Conservation (phyloP, 805 yeast species). For the Aciculoconidium aculeatum region DNA sequence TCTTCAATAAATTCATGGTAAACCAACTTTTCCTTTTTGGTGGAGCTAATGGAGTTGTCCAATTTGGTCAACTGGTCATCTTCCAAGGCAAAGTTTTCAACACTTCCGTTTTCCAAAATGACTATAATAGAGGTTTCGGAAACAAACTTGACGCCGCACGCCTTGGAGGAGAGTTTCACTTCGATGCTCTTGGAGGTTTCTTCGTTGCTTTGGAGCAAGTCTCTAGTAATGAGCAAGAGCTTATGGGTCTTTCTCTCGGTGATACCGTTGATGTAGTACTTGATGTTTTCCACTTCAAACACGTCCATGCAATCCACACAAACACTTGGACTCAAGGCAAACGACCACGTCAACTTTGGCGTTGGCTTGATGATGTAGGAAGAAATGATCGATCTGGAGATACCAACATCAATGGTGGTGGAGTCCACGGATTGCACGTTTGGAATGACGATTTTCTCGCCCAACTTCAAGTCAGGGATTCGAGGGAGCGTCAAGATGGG, state of each 20-base stretch:
- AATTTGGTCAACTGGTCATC: slow-evolving; percentile 5
- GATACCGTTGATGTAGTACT: slow-evolving; percentile 34
- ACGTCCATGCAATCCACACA: slow-evolving; percentile 39
- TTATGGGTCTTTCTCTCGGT: slow-evolving; percentile 29
- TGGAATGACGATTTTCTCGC: slow-evolving; percentile 21
- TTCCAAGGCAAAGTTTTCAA: slow-evolving; percentile 13
- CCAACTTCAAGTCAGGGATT: slow-evolving; percentile 22
- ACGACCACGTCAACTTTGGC: slow-evolving; percentile 53
- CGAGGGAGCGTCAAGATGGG: slow-evolving; percentile 30
- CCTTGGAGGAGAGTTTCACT: slow-evolving; percentile 6
- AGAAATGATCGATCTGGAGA: slow-evolving; percentile 48
- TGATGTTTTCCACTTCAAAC: slow-evolving; percentile 5
- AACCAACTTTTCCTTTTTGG: slow-evolving; percentile 21
- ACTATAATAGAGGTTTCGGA: slow-evolving; percentile 11
- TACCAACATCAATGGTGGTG: slow-evolving; percentile 42
- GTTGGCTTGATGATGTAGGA: slow-evolving; percentile 49
- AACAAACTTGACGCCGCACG: slow-evolving; percentile 8
- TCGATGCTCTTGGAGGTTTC: slow-evolving; percentile 8
- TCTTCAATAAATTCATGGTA: slow-evolving; percentile 23
- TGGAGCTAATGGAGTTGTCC: slow-evolving; percentile 8
- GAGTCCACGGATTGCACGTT: slow-evolving; percentile 16
- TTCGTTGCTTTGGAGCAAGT: slow-evolving; percentile 3
- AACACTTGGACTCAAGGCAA: slow-evolving; percentile 45
- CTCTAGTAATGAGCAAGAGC: slow-evolving; percentile 18
- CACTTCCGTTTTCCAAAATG: slow-evolving; percentile 23